phyloP scores from a whole-genome alignment of 768 basidiomycete genomes.

The Lentinus brumalis region DNA sequence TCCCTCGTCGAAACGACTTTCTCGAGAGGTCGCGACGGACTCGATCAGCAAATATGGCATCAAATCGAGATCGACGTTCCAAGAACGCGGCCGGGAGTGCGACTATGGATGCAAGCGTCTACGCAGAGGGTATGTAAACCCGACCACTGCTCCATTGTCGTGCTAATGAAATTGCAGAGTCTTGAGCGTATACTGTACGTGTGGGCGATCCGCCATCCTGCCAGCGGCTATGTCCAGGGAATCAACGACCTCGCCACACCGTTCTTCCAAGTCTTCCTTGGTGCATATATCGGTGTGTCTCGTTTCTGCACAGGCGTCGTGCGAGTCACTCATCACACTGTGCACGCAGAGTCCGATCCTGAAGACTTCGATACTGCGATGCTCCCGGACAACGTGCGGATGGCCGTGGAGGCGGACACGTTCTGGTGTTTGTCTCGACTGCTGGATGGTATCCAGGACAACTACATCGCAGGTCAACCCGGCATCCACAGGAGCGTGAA shows the following conservation, averaged over 20 bases:
- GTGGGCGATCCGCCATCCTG: conserved; percentile 98
- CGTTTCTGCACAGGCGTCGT: not conserved
- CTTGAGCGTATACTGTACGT: conserved; percentile 96
- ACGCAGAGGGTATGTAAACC: conserved; percentile 81
- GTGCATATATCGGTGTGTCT: conserved; percentile 84
- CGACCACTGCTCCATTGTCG: not conserved
- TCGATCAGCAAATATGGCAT: conserved; percentile 99
- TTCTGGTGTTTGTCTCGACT: conserved; percentile 98
- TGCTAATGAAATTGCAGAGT: conserved; percentile 52
- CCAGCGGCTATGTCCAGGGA: conserved; percentile 98
- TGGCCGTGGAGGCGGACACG: conserved; percentile 93
- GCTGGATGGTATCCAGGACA: conserved; percentile 97
- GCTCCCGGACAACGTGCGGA: conserved; percentile 68
- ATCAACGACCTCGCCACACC: conserved; percentile 98
- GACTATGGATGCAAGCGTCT: conserved; percentile 85
- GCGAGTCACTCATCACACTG: not conserved
- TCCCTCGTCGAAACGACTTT: conserved; percentile 91
- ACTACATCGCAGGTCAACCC: conserved; percentile 95
- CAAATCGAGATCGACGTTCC: conserved; percentile 99
- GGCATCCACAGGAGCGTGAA: conserved; percentile 93
- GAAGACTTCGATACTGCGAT: conserved; percentile 82
- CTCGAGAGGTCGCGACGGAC: conserved; percentile 76
- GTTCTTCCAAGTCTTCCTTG: conserved; percentile 96
- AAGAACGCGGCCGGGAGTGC: conserved; percentile 88
- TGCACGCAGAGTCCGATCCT: conserved; percentile 77